Evolutionary conservation across 2,329 filamentous ascomycete species (phyloP).

Genomic region (Xylariales sp.): DNA sequence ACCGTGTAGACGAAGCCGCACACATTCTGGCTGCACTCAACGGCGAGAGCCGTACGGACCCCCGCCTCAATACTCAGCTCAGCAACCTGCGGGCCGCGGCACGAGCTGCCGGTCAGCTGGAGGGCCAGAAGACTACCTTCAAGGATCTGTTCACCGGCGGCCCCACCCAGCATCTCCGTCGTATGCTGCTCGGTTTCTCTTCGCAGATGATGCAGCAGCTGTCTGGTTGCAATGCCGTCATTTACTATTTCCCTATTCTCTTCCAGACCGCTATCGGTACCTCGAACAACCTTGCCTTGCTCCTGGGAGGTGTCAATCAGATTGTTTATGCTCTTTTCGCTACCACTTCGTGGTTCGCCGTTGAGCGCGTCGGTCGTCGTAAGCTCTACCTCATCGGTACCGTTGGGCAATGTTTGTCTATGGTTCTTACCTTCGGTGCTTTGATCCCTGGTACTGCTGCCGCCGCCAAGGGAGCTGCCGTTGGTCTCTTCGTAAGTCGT

Average conservation of each 20-base stretch:
- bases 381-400: constrained; percentile 60
- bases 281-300: constrained; percentile 59
- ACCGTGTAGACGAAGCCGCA: constrained; percentile 63
- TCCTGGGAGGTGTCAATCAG: constrained; percentile 56
- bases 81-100: constrained; percentile 55
- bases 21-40: constrained; percentile 63
- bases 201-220: constrained; percentile 73
- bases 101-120: constrained; percentile 47
- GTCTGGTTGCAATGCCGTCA: constrained; percentile 68
- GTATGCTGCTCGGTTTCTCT: constrained; percentile 69
- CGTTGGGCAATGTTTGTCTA: constrained; percentile 63
- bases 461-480: constrained; percentile 74
- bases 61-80: constrained; percentile 59
- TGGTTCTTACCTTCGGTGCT: constrained; percentile 70
- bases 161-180: constrained; percentile 72
- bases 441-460: constrained; percentile 72
- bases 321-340: constrained; percentile 51
- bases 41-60: constrained; percentile 60
- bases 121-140: constrained; percentile 46
- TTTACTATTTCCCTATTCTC: constrained; percentile 69
- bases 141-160: constrained; percentile 67
- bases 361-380: constrained; percentile 59
- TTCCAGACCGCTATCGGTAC: constrained; percentile 60
- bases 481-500: constrained; percentile 66
- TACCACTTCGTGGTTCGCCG: constrained; percentile 56